Evolutionary conservation across 129 eudicot species (phyloP), one percentile per base, ranked within the genome.

Genomic region (Heracleum sosnowskyi): DNA sequence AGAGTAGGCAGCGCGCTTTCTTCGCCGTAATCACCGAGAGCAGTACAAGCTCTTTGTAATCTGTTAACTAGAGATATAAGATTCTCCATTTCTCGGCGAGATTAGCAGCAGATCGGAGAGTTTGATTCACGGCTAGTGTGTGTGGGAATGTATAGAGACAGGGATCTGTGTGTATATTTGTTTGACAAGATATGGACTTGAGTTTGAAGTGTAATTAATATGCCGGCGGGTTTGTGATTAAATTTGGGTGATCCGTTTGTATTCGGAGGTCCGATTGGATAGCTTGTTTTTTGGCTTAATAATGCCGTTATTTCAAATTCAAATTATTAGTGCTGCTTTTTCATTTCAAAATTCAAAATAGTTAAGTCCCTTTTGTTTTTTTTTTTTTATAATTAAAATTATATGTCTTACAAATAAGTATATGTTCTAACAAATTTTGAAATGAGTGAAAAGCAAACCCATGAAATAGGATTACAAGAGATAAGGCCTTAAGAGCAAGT

Each of bases 1-100:
- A 93, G 94, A 44, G 98, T 94, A 4, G 98, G 98, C 81, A 94
- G 78, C 47, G 98, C 91, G 80, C 90, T 89, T 66, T 93, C 97
- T 71, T 94, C 98, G 75, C 97, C 98, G 79, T 86, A 83, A 88
- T 94, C 98, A 31, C 98, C 98, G 0, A 94, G 89, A 40, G 97
- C 97, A 5, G 98, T 94, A 79, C 98, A 94, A 15, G 98, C 98
- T 77, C 93, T 85, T 79, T 94, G 98, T 70, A 94, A 81, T 78
- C 91, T 86, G 87, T 94, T 94, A 7, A 94, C 98, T 64, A 94
- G 79, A 66, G 79, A 49, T 17, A 94, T 94, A 75, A 94, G 84
- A 76, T 86, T 89, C 88, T 94, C 98, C 98, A 94, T 94, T 66
- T 46, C n/a, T 41, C 45, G 11, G 45, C 45, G 45, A 12, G 49